Percentiles rank a stretch among this genome's conserved stretches.
Conservation (phyloP, 768 basidiomycete genomes). For the Fomitopsis serialis region DNA sequence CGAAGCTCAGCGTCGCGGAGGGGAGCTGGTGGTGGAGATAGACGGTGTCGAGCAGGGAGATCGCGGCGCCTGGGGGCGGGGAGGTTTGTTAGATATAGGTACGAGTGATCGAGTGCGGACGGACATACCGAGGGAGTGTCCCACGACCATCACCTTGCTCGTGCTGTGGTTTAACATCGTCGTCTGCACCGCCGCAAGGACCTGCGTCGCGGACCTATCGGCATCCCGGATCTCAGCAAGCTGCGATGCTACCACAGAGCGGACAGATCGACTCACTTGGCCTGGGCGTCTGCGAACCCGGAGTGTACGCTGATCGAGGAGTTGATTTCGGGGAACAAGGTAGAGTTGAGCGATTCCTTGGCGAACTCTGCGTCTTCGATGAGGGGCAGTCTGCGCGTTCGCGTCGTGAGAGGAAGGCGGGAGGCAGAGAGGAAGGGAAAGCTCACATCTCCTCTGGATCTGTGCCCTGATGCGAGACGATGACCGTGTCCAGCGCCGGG, state of each 20-base stretch:
- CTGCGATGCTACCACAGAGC: too few species aligned
- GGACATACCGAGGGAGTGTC: constrained; percentile 34
- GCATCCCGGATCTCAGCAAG: too few species aligned
- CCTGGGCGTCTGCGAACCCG: constrained; percentile 43
- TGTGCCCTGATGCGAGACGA: constrained; percentile 36
- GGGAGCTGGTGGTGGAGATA: constrained; percentile 49
- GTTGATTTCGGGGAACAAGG: constrained; percentile 46
- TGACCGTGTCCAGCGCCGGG: constrained; percentile 28
- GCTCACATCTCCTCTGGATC: constrained; percentile 26
- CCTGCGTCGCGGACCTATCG: constrained; percentile 32
- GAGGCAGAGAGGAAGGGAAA: not conserved
- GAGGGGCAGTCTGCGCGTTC: constrained; percentile 24
- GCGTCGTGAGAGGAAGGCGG: not conserved
- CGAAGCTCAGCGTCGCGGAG: constrained; percentile 18
- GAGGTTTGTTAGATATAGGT: not conserved
- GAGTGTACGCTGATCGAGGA: constrained; percentile 37
- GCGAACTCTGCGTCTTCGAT: constrained; percentile 40
- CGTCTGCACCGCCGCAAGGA: constrained; percentile 40
- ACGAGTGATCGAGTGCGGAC: not conserved
- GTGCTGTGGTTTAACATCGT: constrained; percentile 31
- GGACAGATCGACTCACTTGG: too few species aligned
- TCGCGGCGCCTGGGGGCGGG: constrained; percentile 36
- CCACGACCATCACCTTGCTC: constrained; percentile 37
- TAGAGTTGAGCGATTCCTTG: constrained; percentile 26
- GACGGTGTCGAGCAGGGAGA: constrained; percentile 48